Base-by-base conservation (phyloP, 2,329 filamentous ascomycete genomes). In the Cadophora malorum region DNA sequence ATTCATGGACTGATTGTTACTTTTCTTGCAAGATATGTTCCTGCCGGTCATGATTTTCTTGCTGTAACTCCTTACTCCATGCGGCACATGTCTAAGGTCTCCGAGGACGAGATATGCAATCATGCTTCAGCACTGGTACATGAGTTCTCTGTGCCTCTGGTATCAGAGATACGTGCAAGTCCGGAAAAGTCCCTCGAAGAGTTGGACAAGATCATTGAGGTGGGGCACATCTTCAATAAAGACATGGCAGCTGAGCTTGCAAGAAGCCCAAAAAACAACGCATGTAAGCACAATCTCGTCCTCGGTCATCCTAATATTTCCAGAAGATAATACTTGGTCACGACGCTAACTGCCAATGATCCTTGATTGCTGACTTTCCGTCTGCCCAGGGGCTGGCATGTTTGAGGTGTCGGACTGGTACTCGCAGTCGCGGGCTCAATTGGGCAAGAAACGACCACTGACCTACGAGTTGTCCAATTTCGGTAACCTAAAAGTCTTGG, bases 371-470 rank as follows among this genome's bases (percentile, higher is more conserved):
- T 49, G 45, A 49, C 45, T 49, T 49, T 5, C 10, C 16, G 14
- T 1, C n/a, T 21, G 3, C 16, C 16, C 16, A 49, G 45, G 61
- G 49, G 61, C 61, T 7, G 61, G 49, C 4, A 63, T 63, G 60
- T 64, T 64, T 64, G 61, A 49, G 3, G 61, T 64, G 1, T 38
- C 47, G 47, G 61, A 64, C 21, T 64, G 61, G 61, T 64, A 64
- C 23, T 21, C 47, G 9, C 49, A 64, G 31, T 64, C 61, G 23
- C 47, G 61, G 38, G 49, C 28, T 21, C 61, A 64, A 21, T 49
- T 64, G 45, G 61, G 61, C 8, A 45, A 55, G 61, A 64, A 55
- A 25, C 53, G 61, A 16, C 31, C 61, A 38, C 28, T 64, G 49
- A 64, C 47, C 1, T 64, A 64, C 7, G 61, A 64, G 47, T n/a